Conservation (phyloP, 2,329 filamentous ascomycete species). For the Nannizziopsis arthrosporioides region DNA sequence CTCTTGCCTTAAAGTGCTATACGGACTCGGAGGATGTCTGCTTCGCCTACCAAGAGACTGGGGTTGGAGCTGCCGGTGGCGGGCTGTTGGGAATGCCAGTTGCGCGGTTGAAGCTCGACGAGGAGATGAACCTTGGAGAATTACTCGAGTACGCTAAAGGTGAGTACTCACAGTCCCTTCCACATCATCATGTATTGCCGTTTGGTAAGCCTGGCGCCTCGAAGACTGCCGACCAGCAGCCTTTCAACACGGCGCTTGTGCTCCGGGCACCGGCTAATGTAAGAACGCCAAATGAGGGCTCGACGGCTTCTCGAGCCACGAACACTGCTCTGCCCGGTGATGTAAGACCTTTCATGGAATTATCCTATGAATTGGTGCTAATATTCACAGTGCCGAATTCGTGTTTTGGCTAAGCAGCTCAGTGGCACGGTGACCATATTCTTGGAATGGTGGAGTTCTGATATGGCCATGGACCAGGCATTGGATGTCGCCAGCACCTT, state of each 20-base stretch:
- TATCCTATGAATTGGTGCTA: conserved; percentile 6
- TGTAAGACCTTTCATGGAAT: conserved; percentile 19
- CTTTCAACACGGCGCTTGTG: conserved; percentile 30
- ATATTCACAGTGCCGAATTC: conserved; percentile 24
- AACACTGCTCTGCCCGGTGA: conserved; percentile 25
- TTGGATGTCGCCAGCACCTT: conserved; percentile 43
- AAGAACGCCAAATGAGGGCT: conserved; percentile 13
- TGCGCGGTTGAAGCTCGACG: conserved; percentile 22
- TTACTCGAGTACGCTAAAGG: conserved; percentile 22
- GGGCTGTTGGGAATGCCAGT: conserved; percentile 16
- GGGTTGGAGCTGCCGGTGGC: conserved; percentile 16
- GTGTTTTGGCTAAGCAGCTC: conserved; percentile 28
- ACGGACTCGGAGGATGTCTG: conserved; percentile 38
- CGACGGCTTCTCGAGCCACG: conserved; percentile 17
- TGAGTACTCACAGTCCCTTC: conserved; percentile 11
- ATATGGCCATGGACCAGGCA: conserved; percentile 29
- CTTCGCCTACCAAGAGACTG: conserved; percentile 34
- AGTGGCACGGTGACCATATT: conserved; percentile 27
- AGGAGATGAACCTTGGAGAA: conserved; percentile 20
- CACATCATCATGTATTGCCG: conserved; percentile 11
- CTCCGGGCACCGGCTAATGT: conserved; percentile 23
- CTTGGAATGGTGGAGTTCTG: conserved; percentile 30
- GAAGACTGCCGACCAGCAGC: conserved; percentile 17
- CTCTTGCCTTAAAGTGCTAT: conserved; percentile 35
- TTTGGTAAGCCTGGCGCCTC: conserved; percentile 8